Conservation (phyloP, 139 green algal species). For the Asterochloris erici region DNA sequence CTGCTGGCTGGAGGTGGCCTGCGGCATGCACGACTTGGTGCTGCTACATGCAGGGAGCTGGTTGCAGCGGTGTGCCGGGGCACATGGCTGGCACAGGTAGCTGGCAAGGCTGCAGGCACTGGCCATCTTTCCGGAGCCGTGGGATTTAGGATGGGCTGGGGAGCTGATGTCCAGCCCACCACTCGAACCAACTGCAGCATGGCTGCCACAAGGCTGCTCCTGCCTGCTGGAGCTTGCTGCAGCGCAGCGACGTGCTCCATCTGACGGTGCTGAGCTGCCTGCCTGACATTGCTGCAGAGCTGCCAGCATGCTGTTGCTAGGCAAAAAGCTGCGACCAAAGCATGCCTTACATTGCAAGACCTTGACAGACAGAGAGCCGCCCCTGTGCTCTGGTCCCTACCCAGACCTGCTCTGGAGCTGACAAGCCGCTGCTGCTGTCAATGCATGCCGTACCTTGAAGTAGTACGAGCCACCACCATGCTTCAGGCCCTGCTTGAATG, state of each 20-base stretch:
- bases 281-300: neutral
- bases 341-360: neutral
- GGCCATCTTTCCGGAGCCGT: neutral
- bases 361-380: neutral
- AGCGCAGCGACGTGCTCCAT: neutral
- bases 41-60: neutral
- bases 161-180: neutral
- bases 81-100: neutral
- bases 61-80: neutral
- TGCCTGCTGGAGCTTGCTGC: no score
- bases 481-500: conserved; percentile 35
- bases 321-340: neutral
- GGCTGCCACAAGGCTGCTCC: no score
- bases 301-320: neutral
- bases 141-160: neutral
- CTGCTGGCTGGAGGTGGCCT: neutral
- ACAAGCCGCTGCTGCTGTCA: neutral
- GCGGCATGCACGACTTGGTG: neutral
- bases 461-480: conserved; percentile 8
- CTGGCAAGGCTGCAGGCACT: neutral
- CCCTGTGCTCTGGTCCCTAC: neutral
- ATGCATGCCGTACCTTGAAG: neutral
- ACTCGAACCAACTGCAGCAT: neutral
- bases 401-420: neutral
- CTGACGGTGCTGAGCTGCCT: neutral